A percentile compares a stretch with the other conserved stretches of the same genome.
Evolutionary conservation across 805 yeast species (phyloP).

Genomic region (Ogataea neopini): DNA sequence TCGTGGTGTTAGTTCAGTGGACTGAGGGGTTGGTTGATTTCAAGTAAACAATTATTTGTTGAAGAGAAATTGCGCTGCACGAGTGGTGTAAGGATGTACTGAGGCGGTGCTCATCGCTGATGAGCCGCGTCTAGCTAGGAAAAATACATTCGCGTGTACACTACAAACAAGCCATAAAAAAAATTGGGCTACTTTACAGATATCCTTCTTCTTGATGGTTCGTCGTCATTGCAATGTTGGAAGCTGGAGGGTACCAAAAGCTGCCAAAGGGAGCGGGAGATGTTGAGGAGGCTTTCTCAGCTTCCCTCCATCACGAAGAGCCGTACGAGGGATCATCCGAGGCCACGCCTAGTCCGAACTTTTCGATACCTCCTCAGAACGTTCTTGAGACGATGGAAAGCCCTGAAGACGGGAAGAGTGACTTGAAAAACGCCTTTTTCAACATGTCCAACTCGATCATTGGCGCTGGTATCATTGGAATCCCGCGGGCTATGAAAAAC

Average conservation of each 20-base stretch:
- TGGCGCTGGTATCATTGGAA: slow-evolving; percentile 96
- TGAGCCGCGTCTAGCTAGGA: neutral
- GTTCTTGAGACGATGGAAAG: slow-evolving; percentile 1
- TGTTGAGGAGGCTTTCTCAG: too few relatives aligned
- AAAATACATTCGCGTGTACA: too few relatives aligned
- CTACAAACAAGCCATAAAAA: too few relatives aligned
- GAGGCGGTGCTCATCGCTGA: too few relatives aligned
- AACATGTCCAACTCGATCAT: slow-evolving; percentile 94
- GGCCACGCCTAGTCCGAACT: slow-evolving; percentile 4
- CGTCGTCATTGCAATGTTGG: neutral
- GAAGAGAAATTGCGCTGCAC: neutral
- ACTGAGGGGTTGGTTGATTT: neutral
- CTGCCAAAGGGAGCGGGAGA: neutral
- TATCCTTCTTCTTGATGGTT: neutral
- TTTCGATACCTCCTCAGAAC: neutral
- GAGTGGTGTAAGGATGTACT: too few relatives aligned
- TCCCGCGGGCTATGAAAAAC: slow-evolving; percentile 83
- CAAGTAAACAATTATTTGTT: neutral
- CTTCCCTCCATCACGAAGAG: too few relatives aligned
- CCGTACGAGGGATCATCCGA: too few relatives aligned
- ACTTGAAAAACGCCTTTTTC: slow-evolving; percentile 87
- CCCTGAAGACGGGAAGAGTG: slow-evolving; percentile 43
- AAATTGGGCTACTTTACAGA: neutral
- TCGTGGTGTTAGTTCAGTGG: too few relatives aligned
- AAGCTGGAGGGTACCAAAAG: slow-evolving; percentile 1